These are phyloP conservation scores for Aspergillus sclerotialis DNA, from an alignment of 2,329 filamentous ascomycete species.

Conservation along the genomic window DNA sequence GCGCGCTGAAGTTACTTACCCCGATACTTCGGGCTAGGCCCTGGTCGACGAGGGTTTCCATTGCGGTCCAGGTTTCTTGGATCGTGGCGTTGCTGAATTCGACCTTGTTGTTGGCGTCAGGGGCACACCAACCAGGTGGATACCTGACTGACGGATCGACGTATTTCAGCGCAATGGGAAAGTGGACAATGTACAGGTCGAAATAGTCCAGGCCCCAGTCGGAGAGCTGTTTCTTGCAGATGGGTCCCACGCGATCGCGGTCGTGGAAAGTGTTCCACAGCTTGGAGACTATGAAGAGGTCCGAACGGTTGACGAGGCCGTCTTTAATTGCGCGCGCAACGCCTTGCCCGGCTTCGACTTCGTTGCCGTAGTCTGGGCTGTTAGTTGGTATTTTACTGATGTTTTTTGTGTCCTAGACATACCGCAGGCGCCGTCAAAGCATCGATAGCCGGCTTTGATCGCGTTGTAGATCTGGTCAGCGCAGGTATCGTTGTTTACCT, in stretches of 20 bases:
- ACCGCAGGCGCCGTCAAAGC: slow-evolving; percentile 56
- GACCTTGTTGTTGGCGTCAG: slow-evolving; percentile 57
- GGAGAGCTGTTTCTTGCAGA: slow-evolving; percentile 67
- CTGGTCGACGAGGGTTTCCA: slow-evolving; percentile 66
- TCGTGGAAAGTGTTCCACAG: slow-evolving; percentile 92
- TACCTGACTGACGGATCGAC: slow-evolving; percentile 73
- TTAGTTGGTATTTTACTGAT: slow-evolving; percentile 1
- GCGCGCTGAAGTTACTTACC: slow-evolving; percentile 74
- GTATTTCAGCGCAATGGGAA: slow-evolving; percentile 79
- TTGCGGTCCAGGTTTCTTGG: slow-evolving; percentile 74
- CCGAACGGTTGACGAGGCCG: slow-evolving; percentile 71
- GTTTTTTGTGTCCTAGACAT: slow-evolving; percentile 12
- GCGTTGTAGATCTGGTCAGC: slow-evolving; percentile 64
- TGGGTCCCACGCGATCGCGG: slow-evolving; percentile 65
- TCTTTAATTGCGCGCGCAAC: slow-evolving; percentile 74
- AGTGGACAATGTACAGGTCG: slow-evolving; percentile 84
- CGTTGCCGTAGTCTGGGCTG: slow-evolving; percentile 66
- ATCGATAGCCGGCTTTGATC: slow-evolving; percentile 55
- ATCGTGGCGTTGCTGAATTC: slow-evolving; percentile 62
- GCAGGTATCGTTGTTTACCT: background rate
- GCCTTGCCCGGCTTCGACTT: slow-evolving; percentile 69
- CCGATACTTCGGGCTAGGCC: slow-evolving; percentile 68
- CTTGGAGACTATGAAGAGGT: slow-evolving; percentile 89
- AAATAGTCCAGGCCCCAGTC: slow-evolving; percentile 87
- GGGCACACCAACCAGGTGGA: slow-evolving; percentile 70